phyloP scores from a whole-genome alignment of 176 grass and related monocot species.

The Oryza longistaminata region DNA sequence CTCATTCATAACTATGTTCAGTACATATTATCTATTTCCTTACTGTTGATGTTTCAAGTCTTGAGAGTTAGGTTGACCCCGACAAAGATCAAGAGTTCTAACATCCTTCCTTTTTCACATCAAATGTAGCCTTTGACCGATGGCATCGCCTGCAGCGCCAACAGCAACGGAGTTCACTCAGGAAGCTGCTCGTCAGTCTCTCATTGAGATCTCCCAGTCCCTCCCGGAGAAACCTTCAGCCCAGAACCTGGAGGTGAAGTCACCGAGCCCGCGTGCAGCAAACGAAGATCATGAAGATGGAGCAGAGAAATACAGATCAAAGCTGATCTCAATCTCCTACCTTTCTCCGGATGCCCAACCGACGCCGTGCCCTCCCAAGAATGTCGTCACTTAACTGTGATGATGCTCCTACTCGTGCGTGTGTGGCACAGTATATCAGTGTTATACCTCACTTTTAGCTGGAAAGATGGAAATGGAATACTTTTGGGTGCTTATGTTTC shows the following conservation, averaged over 20 bases:
- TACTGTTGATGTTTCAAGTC: not conserved
- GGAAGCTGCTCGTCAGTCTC: slow-evolving; percentile 69
- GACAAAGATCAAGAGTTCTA: not conserved
- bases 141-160: slow-evolving; percentile 52
- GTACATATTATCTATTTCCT: not conserved
- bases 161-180: slow-evolving; percentile 44
- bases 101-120: slow-evolving; percentile 25
- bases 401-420: slow-evolving; percentile 24
- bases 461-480: slow-evolving; percentile 1
- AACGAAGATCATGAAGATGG: slow-evolving; percentile 30
- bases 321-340: slow-evolving; percentile 88
- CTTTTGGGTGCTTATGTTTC: slow-evolving; percentile 22
- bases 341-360: slow-evolving; percentile 53
- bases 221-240: slow-evolving; percentile 44
- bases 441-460: slow-evolving; percentile 18
- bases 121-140: slow-evolving; percentile 48
- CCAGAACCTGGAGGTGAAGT: slow-evolving; percentile 24
- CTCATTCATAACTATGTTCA: not conserved
- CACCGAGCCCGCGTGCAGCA: slow-evolving; percentile 22
- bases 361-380: slow-evolving; percentile 36
- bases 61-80: slow-evolving; percentile 14
- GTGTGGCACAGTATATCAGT: slow-evolving; percentile 36
- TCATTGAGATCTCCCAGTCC: slow-evolving; percentile 81
- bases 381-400: slow-evolving; percentile 12
- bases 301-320: slow-evolving; percentile 70